phyloP scores from a whole-genome alignment of 2,329 filamentous ascomycete genomes.

The Delphinella strobiligena region DNA sequence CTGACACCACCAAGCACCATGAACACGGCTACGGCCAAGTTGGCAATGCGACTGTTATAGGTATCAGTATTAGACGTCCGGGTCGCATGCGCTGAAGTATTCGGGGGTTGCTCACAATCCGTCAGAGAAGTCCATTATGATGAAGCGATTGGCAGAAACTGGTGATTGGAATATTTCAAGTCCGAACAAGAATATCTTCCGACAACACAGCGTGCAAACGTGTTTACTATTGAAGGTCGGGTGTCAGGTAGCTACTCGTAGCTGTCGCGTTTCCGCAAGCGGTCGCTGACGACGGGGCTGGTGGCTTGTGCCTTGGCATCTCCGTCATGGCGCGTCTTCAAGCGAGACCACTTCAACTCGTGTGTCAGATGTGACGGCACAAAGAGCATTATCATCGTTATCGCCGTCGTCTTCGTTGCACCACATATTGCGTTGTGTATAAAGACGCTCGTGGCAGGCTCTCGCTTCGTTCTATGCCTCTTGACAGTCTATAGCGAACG shows the following conservation, averaged over 20 bases:
- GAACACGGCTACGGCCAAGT: constrained; percentile 74
- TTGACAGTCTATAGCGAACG: too few species aligned
- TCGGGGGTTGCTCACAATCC: constrained; percentile 1
- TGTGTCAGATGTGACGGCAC: too few species aligned
- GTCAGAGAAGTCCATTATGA: constrained; percentile 67
- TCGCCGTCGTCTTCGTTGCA: too few species aligned
- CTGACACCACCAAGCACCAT: constrained; percentile 76
- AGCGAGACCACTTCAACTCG: too few species aligned
- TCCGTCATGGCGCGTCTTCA: background rate
- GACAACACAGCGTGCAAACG: background rate
- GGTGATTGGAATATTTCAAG: background rate
- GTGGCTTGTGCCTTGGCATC: background rate
- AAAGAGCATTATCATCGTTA: too few species aligned
- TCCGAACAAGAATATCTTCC: too few species aligned
- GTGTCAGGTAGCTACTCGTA: background rate
- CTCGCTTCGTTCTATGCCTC: too few species aligned
- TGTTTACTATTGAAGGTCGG: background rate
- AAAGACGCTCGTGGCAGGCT: too few species aligned
- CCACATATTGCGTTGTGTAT: too few species aligned
- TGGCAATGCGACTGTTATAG: constrained; percentile 70
- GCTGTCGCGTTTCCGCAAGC: background rate
- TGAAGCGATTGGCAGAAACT: background rate
- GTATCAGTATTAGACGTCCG: constrained; percentile 3
- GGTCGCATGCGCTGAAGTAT: constrained; percentile 5
- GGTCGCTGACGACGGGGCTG: background rate